Percentiles rank a stretch among this genome's conserved stretches.
These are phyloP conservation scores for Lizanozyma gosingica DNA, from an alignment of 1,139 yeast genomes.

Conservation along the genomic window DNA sequence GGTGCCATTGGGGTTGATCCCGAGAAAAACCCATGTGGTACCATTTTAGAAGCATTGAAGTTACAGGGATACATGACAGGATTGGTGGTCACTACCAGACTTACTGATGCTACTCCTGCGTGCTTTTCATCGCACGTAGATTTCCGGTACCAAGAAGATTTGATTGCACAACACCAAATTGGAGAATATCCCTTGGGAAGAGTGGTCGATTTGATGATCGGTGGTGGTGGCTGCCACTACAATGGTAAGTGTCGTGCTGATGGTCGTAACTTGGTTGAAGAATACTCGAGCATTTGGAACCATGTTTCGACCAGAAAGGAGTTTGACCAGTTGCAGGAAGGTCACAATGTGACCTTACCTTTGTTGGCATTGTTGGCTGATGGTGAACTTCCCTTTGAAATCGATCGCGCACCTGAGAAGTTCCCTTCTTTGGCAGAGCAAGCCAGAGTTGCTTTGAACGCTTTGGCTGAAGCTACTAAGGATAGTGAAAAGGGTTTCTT, in stretches of 20 bases:
- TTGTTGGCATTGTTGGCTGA: slow-evolving; percentile 63
- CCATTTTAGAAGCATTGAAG: slow-evolving; percentile 76
- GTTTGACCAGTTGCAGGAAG: slow-evolving; percentile 48
- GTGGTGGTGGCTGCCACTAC: slow-evolving; percentile 84
- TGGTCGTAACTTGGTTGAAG: slow-evolving; percentile 50
- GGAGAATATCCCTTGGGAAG: slow-evolving; percentile 73
- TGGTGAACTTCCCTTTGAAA: slow-evolving; percentile 69
- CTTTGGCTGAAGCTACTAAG: slow-evolving; percentile 54
- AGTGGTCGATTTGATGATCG: slow-evolving; percentile 72
- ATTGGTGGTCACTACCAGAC: slow-evolving; percentile 75
- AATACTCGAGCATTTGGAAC: slow-evolving; percentile 50
- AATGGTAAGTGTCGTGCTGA: slow-evolving; percentile 63
- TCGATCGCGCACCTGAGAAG: slow-evolving; percentile 51
- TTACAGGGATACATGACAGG: slow-evolving; percentile 72
- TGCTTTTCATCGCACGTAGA: slow-evolving; percentile 74
- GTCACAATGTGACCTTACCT: slow-evolving; percentile 59
- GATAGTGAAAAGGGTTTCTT: slow-evolving; percentile 74
- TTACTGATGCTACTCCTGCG: slow-evolving; percentile 88
- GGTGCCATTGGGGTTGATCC: slow-evolving; percentile 77
- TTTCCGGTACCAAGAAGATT: slow-evolving; percentile 65
- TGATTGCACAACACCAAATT: slow-evolving; percentile 77
- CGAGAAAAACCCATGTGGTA: slow-evolving; percentile 60
- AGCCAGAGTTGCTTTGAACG: slow-evolving; percentile 57
- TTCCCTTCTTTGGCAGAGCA: slow-evolving; percentile 74
- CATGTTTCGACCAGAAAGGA: slow-evolving; percentile 49